Conservation (phyloP, 1,284 basidiomycete species). For the Irpex rosettiformis region DNA sequence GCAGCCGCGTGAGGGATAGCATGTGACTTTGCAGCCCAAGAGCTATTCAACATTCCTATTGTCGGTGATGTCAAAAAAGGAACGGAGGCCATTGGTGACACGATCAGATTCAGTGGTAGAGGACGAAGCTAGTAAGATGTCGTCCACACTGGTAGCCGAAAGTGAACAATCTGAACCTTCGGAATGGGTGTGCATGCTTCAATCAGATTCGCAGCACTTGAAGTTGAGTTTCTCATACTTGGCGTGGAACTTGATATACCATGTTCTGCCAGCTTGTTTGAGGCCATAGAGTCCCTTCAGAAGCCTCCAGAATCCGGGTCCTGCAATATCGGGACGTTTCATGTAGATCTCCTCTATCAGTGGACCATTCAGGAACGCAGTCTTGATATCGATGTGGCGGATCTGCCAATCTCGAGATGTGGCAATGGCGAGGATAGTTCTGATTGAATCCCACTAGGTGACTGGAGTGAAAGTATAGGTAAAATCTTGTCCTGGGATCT, state of each 20-base stretch:
- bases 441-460: conserved; percentile 28
- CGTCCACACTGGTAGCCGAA: conserved; percentile 30
- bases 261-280: conserved; percentile 26
- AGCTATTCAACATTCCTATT: conserved; percentile 30
- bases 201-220: conserved; percentile 22
- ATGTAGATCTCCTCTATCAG: conserved; percentile 35
- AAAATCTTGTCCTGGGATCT: conserved; percentile 17
- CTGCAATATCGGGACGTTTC: conserved; percentile 24
- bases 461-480: conserved; percentile 41
- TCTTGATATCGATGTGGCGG: conserved; percentile 30
- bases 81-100: conserved; percentile 14
- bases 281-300: conserved; percentile 25
- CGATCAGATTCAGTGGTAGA: conserved; percentile 1
- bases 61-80: conserved; percentile 27
- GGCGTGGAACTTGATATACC: conserved; percentile 22
- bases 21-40: conserved; percentile 31
- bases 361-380: conserved; percentile 28
- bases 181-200: conserved; percentile 26
- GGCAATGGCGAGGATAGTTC: conserved; percentile 28
- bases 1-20: conserved; percentile 23
- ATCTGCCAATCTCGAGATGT: conserved; percentile 28
- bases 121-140: conserved; percentile 25
- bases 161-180: conserved; percentile 9
- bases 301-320: conserved; percentile 13
- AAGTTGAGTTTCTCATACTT: conserved; percentile 21